Conservation (phyloP, 495 filamentous ascomycete genomes). For the Pseudevernia furfuracea region DNA sequence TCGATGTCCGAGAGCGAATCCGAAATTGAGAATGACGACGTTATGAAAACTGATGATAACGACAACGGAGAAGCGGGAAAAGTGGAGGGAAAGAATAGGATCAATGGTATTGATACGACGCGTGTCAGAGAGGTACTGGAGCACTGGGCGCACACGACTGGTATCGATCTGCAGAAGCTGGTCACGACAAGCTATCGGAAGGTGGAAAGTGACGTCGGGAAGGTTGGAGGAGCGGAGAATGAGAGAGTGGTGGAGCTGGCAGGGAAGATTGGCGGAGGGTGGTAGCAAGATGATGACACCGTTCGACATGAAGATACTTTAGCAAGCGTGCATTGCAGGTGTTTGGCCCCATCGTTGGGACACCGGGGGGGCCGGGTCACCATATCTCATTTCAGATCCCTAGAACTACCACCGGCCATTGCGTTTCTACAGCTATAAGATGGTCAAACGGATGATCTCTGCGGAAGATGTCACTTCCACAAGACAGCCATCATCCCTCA, state of each 20-base stretch:
- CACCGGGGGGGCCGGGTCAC: neutral
- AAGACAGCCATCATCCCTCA: neutral
- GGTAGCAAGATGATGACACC: slow-evolving; percentile 35
- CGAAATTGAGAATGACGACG: slow-evolving; percentile 22
- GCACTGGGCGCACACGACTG: slow-evolving; percentile 66
- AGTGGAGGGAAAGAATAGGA: slow-evolving; percentile 31
- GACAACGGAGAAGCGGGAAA: slow-evolving; percentile 19
- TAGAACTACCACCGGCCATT: neutral
- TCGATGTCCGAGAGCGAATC: slow-evolving; percentile 50
- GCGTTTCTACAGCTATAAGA: neutral
- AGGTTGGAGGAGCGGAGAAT: slow-evolving; percentile 57
- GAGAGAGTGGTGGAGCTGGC: slow-evolving; percentile 82
- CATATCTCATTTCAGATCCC: neutral
- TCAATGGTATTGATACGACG: slow-evolving; percentile 51
- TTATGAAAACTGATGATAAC: slow-evolving; percentile 14
- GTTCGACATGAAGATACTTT: neutral
- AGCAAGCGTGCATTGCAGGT: slow-evolving; percentile 11
- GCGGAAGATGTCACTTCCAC: neutral
- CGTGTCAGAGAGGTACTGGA: slow-evolving; percentile 43
- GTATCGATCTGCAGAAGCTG: slow-evolving; percentile 62
- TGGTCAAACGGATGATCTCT: too few relatives aligned
- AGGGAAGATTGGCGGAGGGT: slow-evolving; percentile 87
- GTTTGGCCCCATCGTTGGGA: neutral
- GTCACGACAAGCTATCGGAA: slow-evolving; percentile 79
- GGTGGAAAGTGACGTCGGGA: slow-evolving; percentile 92